Conservation (phyloP, 805 yeast genomes). For the Candida peoriensis region DNA sequence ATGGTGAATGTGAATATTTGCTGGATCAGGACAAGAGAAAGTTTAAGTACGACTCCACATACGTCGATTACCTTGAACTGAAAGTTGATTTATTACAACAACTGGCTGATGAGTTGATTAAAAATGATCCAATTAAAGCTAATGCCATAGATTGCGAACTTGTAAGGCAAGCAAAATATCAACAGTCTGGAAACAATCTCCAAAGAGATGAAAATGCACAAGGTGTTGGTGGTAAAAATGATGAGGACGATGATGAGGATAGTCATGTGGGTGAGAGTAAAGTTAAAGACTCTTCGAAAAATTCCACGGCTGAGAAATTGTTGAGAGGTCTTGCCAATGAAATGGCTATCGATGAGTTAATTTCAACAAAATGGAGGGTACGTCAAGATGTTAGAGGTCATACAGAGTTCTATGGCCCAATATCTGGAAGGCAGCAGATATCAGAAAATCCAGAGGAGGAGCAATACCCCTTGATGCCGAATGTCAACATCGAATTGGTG, state of each 20-base stretch:
- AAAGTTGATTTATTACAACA: conserved; percentile 25
- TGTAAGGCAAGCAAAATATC: too few relatives aligned
- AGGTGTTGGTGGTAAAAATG: not conserved
- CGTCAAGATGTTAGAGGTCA: conserved; percentile 21
- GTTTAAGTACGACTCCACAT: conserved; percentile 27
- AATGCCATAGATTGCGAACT: conserved; percentile 8
- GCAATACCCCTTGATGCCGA: conserved; percentile 1
- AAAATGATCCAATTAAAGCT: conserved; percentile 18
- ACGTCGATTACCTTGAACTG: conserved; percentile 27
- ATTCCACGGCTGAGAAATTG: conserved; percentile 5
- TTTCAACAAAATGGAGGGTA: conserved; percentile 30
- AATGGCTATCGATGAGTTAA: conserved; percentile 28
- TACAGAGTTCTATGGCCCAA: conserved; percentile 32
- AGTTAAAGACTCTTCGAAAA: not conserved
- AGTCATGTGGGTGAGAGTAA: not conserved
- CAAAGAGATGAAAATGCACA: not conserved
- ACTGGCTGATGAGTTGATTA: conserved; percentile 21
- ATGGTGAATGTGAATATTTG: conserved; percentile 22
- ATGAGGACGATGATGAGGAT: not conserved
- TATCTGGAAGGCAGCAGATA: conserved; percentile 29
- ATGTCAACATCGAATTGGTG: conserved; percentile 1
- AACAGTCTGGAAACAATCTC: too few relatives aligned
- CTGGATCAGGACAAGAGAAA: conserved; percentile 24
- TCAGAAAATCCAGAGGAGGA: conserved; percentile 17
- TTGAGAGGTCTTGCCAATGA: conserved; percentile 22